These are phyloP conservation scores for Apiotrichum gracile DNA, from an alignment of 1,284 basidiomycete genomes.

Conservation along the genomic window DNA sequence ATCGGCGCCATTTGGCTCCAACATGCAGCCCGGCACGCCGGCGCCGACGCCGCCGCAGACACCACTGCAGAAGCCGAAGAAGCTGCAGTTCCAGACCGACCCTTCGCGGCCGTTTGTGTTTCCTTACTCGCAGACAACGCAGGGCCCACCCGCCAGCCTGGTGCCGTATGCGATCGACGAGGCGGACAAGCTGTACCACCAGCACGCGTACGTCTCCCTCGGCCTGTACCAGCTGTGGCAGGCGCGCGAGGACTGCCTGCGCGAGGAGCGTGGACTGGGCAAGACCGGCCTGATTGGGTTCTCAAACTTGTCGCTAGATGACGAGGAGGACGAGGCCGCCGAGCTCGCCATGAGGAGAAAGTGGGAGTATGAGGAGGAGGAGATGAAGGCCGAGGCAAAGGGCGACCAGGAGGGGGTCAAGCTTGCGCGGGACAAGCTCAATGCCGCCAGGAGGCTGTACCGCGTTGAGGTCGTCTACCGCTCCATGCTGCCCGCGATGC, in stretches of 20 bases:
- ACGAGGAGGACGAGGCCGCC: slow-evolving; percentile 43
- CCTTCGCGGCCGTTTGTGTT: slow-evolving; percentile 91
- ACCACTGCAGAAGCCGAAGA: slow-evolving; percentile 76
- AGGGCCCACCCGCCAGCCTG: slow-evolving; percentile 45
- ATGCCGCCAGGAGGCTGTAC: slow-evolving; percentile 75
- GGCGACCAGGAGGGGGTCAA: slow-evolving; percentile 57
- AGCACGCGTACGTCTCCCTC: slow-evolving; percentile 84
- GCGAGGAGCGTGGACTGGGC: slow-evolving; percentile 81
- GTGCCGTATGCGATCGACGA: slow-evolving; percentile 95
- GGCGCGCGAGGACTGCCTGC: slow-evolving; percentile 89
- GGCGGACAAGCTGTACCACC: slow-evolving; percentile 82
- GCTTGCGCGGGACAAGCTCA: slow-evolving; percentile 61
- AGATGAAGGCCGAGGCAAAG: slow-evolving; percentile 50
- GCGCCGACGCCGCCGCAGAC: slow-evolving; percentile 83
- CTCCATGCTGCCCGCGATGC: slow-evolving; percentile 71
- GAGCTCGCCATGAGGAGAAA: slow-evolving; percentile 56
- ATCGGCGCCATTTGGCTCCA: slow-evolving; percentile 12
- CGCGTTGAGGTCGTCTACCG: slow-evolving; percentile 81
- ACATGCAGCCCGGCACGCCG: slow-evolving; percentile 63
- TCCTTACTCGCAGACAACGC: slow-evolving; percentile 68
- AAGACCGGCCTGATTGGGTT: slow-evolving; percentile 54
- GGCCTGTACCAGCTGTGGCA: slow-evolving; percentile 92
- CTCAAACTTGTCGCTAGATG: slow-evolving; percentile 36
- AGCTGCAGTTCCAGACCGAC: slow-evolving; percentile 98
- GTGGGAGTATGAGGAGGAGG: slow-evolving; percentile 58